A percentile compares a stretch with the other conserved stretches of the same genome.
phyloP scores from a whole-genome alignment of 192 early-diverging fungal species.

The Thoreauomyces humboldtii region DNA sequence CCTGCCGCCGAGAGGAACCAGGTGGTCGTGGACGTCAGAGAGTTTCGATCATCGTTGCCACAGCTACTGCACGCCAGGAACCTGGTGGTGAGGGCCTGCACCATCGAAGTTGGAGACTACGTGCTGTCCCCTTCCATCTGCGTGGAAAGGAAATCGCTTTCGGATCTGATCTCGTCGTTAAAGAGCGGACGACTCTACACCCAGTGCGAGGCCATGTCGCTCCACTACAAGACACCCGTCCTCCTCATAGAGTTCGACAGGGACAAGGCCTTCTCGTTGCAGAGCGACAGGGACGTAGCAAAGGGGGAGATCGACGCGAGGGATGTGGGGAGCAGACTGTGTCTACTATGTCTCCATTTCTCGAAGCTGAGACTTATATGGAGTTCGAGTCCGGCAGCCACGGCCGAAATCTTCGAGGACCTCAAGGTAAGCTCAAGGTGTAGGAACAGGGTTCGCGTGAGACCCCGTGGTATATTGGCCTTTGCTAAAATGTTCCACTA shows the following conservation, averaged over 20 bases:
- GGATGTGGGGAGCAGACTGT: constrained; percentile 34
- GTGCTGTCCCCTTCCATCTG: constrained; percentile 80
- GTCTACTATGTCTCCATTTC: constrained; percentile 75
- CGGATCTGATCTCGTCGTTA: constrained; percentile 83
- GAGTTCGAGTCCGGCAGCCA: constrained; percentile 81
- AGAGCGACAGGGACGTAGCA: neutral
- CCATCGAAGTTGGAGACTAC: constrained; percentile 92
- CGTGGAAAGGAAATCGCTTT: constrained; percentile 89
- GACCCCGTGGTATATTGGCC: no score
- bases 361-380: constrained; percentile 83
- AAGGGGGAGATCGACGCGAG: constrained; percentile 11
- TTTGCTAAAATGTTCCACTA: no score
- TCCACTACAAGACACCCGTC: constrained; percentile 74
- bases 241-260: constrained; percentile 92
- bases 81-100: constrained; percentile 75
- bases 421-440: constrained; percentile 57
- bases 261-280: constrained; percentile 71
- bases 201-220: constrained; percentile 86
- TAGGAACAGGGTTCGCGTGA: neutral
- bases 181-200: constrained; percentile 82
- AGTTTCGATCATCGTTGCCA: constrained; percentile 90
- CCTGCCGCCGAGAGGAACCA: constrained; percentile 20
- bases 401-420: constrained; percentile 86
- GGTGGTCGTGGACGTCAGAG: constrained; percentile 87
- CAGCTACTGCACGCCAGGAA: constrained; percentile 76